Conservation (phyloP, 768 basidiomycete genomes). For the Agaricus blazei region DNA sequence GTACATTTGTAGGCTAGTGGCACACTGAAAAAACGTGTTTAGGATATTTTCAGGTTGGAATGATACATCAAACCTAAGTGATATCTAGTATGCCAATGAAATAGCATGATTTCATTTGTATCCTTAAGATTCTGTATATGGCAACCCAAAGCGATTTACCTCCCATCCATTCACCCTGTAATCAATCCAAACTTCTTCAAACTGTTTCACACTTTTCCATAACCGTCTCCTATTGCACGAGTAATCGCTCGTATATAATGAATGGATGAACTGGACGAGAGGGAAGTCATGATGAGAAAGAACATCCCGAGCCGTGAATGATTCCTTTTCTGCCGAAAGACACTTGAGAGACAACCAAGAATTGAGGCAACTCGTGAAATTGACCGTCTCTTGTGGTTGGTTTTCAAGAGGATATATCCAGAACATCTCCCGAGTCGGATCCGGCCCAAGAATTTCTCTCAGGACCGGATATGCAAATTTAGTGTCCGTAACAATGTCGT, state of each 20-base stretch:
- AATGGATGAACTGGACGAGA: background rate
- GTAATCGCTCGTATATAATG: background rate
- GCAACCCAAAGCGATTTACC: slow-evolving; percentile 5
- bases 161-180: slow-evolving; percentile 4
- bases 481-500: background rate
- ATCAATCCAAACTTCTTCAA: slow-evolving; percentile 3
- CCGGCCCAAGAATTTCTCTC: background rate
- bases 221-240: background rate
- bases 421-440: background rate
- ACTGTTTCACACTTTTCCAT: background rate
- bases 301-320: background rate
- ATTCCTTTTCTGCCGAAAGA: background rate
- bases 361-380: background rate
- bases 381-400: background rate
- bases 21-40: too few relatives aligned
- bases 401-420: slow-evolving; percentile 1
- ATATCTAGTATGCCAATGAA: background rate
- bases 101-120: background rate
- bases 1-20: too few relatives aligned
- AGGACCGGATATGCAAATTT: background rate
- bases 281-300: background rate
- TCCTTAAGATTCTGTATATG: background rate
- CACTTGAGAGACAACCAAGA: background rate
- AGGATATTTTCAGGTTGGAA: background rate
- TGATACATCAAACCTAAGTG: background rate